These are phyloP conservation scores for Saturnispora silvae DNA, from an alignment of 805 yeast genomes.

Conservation along the genomic window DNA sequence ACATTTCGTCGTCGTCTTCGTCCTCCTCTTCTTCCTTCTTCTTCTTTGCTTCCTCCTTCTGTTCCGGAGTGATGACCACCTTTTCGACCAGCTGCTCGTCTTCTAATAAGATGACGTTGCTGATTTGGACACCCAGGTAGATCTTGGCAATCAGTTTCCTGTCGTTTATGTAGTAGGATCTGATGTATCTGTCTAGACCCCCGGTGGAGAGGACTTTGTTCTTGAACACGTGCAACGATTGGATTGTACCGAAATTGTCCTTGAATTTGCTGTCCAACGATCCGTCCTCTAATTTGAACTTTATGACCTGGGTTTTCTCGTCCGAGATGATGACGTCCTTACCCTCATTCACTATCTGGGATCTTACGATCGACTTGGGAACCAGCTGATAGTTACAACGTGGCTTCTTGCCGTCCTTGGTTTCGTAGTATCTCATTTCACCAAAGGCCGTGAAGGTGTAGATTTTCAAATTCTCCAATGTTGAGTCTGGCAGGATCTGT, in stretches of 20 bases:
- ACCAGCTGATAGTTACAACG: slow-evolving; percentile 33
- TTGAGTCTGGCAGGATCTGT: slow-evolving; percentile 29
- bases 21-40: slow-evolving; percentile 25
- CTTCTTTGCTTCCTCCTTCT: slow-evolving; percentile 25
- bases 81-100: slow-evolving; percentile 24
- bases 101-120: slow-evolving; percentile 41
- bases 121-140: slow-evolving; percentile 64
- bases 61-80: background rate
- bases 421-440: slow-evolving; percentile 64
- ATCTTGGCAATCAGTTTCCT: slow-evolving; percentile 61
- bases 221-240: slow-evolving; percentile 24
- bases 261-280: slow-evolving; percentile 57
- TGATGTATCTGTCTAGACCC: slow-evolving; percentile 77
- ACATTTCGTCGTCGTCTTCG: slow-evolving; percentile 26
- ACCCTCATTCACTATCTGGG: slow-evolving; percentile 11
- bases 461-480: slow-evolving; percentile 35
- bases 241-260: slow-evolving; percentile 69
- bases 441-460: slow-evolving; percentile 68
- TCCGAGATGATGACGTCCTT: slow-evolving; percentile 59
- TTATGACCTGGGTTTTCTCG: slow-evolving; percentile 53
- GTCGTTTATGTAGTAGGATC: slow-evolving; percentile 57
- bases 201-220: slow-evolving; percentile 54
- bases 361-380: slow-evolving; percentile 15
- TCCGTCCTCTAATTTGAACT: slow-evolving; percentile 41
- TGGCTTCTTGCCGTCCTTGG: slow-evolving; percentile 62